Percentiles rank a stretch among this genome's conserved stretches.
Conservation (phyloP, 192 early-diverging fungal species). For the Podila minutissima region DNA sequence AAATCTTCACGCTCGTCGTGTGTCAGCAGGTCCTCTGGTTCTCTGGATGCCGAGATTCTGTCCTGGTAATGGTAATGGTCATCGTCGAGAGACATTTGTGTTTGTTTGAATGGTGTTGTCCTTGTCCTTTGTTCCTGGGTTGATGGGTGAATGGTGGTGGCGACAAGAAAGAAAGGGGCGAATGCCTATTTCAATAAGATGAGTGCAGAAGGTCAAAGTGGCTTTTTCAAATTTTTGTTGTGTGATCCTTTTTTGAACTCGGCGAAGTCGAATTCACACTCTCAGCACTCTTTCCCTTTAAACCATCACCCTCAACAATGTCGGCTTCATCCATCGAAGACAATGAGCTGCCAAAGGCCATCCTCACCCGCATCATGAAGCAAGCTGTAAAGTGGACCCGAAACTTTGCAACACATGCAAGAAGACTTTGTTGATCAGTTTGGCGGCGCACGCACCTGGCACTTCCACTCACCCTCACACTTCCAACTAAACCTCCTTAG, state of each 20-base stretch:
- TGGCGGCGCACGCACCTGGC: too few relatives aligned
- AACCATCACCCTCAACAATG: constrained; percentile 7
- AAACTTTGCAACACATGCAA: too few relatives aligned
- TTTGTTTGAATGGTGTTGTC: neutral
- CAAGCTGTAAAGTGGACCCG: constrained; percentile 42
- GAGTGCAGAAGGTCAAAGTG: neutral
- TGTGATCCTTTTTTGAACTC: neutral
- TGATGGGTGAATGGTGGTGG: neutral
- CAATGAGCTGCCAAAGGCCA: constrained; percentile 59
- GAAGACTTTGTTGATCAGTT: too few relatives aligned
- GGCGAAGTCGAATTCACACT: neutral
- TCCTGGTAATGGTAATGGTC: constrained; percentile 7
- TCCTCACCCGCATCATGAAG: constrained; percentile 57
- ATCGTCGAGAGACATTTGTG: constrained; percentile 10
- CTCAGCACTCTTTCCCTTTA: neutral
- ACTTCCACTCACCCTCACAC: neutral
- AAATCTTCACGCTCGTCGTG: constrained; percentile 37
- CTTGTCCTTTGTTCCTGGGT: too few relatives aligned
- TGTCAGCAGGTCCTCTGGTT: neutral
- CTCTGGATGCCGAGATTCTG: constrained; percentile 24
- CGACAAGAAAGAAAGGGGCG: neutral
- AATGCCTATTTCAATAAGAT: neutral
- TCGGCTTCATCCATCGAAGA: constrained; percentile 57
- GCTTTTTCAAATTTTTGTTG: constrained; percentile 1
- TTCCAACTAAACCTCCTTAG: constrained; percentile 18